Evolutionary conservation across 2,329 filamentous ascomycete species (phyloP).

Genomic region (Microsporum ferrugineum): DNA sequence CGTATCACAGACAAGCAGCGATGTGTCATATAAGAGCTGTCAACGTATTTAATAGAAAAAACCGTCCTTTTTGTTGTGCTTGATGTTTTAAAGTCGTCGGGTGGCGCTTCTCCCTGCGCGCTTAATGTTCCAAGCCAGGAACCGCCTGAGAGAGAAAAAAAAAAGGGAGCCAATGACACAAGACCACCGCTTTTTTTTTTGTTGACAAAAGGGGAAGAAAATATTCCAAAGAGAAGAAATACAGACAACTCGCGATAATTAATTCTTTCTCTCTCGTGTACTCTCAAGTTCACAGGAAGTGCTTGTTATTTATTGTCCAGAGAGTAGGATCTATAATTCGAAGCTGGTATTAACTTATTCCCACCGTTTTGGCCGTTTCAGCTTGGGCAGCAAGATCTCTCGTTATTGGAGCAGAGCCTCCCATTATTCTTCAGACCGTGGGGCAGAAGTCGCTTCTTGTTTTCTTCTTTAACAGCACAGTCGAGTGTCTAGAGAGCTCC

Average conservation of each 20-base stretch:
- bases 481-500: neutral
- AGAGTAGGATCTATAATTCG: neutral
- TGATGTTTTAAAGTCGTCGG: neutral
- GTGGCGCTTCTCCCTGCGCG: neutral
- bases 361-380: neutral
- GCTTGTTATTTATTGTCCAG: neutral
- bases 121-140: neutral
- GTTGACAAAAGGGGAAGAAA: neutral
- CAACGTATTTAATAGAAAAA: neutral
- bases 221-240: neutral
- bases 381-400: neutral
- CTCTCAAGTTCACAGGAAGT: neutral
- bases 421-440: neutral
- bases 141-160: neutral
- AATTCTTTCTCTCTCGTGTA: neutral
- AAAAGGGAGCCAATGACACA: slow-evolving; percentile 1
- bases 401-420: neutral
- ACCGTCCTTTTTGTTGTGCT: neutral
- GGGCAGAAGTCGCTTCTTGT: neutral
- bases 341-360: neutral
- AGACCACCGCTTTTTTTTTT: neutral
- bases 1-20: neutral
- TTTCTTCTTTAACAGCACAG: neutral
- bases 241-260: neutral
- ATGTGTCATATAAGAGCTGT: neutral